phyloP scores from a whole-genome alignment of 2,329 filamentous ascomycete genomes.

The Dactylellina drechsleri region DNA sequence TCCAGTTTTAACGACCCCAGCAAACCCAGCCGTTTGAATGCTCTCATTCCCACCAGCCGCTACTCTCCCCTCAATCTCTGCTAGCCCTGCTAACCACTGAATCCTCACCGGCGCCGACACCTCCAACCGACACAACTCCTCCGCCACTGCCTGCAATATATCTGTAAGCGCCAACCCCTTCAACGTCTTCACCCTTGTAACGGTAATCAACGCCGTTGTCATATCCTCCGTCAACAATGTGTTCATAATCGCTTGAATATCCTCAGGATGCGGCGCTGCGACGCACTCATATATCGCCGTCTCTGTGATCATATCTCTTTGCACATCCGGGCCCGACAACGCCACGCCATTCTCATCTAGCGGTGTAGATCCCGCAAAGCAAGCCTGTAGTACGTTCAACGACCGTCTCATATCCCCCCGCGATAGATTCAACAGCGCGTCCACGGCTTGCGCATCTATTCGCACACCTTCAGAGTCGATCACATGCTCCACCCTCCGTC shows the following conservation, averaged over 20 bases:
- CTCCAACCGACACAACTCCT: slow-evolving; percentile 83
- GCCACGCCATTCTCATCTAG: slow-evolving; percentile 65
- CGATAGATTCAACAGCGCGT: slow-evolving; percentile 84
- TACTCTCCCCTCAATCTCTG: slow-evolving; percentile 90
- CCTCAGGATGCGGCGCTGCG: slow-evolving; percentile 88
- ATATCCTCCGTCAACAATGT: slow-evolving; percentile 90
- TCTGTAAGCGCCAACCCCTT: slow-evolving; percentile 92
- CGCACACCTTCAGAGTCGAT: slow-evolving; percentile 86
- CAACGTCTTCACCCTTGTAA: slow-evolving; percentile 84
- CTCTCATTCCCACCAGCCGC: slow-evolving; percentile 86
- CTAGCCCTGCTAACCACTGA: slow-evolving; percentile 87
- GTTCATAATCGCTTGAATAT: slow-evolving; percentile 83
- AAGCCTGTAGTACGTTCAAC: slow-evolving; percentile 94
- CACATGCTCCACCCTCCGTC: slow-evolving; percentile 85
- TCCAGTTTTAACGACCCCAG: slow-evolving; percentile 75
- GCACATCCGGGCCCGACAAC: slow-evolving; percentile 72
- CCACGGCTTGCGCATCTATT: slow-evolving; percentile 81
- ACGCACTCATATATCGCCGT: slow-evolving; percentile 97
- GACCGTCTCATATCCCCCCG: slow-evolving; percentile 97
- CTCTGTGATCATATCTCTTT: slow-evolving; percentile 87
- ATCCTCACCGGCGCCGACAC: slow-evolving; percentile 88
- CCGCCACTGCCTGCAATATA: slow-evolving; percentile 85
- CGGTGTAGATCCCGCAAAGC: slow-evolving; percentile 81
- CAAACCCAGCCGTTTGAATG: slow-evolving; percentile 90
- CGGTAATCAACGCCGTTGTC: slow-evolving; percentile 84